Base-by-base conservation (phyloP, 139 green algal species). In the Desmodesmus armatus region DNA sequence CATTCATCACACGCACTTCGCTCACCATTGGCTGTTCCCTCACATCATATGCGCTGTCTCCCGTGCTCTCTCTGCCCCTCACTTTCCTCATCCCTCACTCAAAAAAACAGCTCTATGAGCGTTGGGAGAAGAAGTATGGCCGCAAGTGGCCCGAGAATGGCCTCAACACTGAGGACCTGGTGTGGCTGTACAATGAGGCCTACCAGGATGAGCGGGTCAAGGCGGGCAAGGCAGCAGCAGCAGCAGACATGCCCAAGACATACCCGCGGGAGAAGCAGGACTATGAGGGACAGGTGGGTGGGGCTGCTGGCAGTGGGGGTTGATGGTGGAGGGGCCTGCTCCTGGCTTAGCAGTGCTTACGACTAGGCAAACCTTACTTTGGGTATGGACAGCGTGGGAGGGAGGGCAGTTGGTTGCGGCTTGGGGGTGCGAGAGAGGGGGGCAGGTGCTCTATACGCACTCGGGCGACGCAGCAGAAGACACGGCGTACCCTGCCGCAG, bases 121-220 rank as follows among this genome's bases (percentile, higher is more conserved):
- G 85, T 9, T 94, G 91, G 91, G 80, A 86, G 71, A 76, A 89
- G 39, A 89, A 92, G 72, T 86, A 94, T 76, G 88, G 91, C 72
- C 72, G 91, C 29, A 89, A 89, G 33, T 94, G 91, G 91, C 91
- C 91, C 21, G 91, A 94, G 40, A 89, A 91, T 51, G 91, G 91
- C 29, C 60, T 94, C 39, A 91, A 94, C 69, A 94, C 91, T 0
- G 91, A 94, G 80, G 91, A 94, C 80, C 63, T 94, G 72, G 91
- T 94, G 0, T 94, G 91, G 91, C 85, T 94, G 21, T 78, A 84
- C n/a, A 88, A 94, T 77, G 88, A 94, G 86, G 74, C 81, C 13
- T 88, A 91, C 58, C 88, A 89, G 81, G 51, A 66, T 15, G 73
- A 86, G 53, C 23, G 41, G 74, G 51, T 5, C 43, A 5, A 67